A percentile compares a stretch with the other conserved stretches of the same genome.
Evolutionary conservation across 129 eudicot genomes (phyloP).

Genomic region (Flaveria bidentis): DNA sequence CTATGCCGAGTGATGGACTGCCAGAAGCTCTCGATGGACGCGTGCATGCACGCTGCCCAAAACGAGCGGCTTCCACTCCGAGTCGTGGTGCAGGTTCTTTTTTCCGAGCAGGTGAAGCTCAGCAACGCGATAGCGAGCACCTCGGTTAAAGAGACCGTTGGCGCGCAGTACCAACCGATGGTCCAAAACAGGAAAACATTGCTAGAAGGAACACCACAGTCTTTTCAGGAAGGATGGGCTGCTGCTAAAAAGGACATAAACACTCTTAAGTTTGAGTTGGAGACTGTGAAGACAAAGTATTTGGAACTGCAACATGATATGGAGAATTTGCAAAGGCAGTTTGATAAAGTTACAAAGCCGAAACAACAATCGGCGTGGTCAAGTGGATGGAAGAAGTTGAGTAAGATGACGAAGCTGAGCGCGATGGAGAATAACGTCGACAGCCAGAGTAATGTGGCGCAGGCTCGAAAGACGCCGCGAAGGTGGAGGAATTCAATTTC

Average conservation of each 20-base stretch:
- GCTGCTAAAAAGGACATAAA: conserved; percentile 91
- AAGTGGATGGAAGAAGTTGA: conserved; percentile 88
- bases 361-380: conserved; percentile 80
- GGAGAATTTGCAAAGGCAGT: conserved; percentile 81
- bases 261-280: conserved; percentile 83
- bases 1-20: conserved; percentile 96
- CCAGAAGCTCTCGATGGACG: conserved; percentile 93
- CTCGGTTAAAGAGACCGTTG: conserved; percentile 63
- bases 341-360: conserved; percentile 68
- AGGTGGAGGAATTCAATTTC: conserved; percentile 98
- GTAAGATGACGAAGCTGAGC: conserved; percentile 64
- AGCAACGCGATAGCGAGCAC: conserved; percentile 81
- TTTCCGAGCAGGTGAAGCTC: conserved; percentile 90
- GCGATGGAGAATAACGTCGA: conserved; percentile 58
- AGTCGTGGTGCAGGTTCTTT: conserved; percentile 91
- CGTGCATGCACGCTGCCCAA: conserved; percentile 98
- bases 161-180: conserved; percentile 76
- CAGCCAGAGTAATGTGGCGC: conserved; percentile 46
- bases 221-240: conserved; percentile 98
- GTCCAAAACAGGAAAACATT: conserved; percentile 72
- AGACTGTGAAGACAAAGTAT: conserved; percentile 76
- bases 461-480: conserved; percentile 70
- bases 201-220: conserved; percentile 92
- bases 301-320: conserved; percentile 79
- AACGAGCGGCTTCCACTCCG: conserved; percentile 89